Percentiles rank a stretch among this genome's conserved stretches.
phyloP scores from a whole-genome alignment of 306 rosid species.

The Carpinus viminea region DNA sequence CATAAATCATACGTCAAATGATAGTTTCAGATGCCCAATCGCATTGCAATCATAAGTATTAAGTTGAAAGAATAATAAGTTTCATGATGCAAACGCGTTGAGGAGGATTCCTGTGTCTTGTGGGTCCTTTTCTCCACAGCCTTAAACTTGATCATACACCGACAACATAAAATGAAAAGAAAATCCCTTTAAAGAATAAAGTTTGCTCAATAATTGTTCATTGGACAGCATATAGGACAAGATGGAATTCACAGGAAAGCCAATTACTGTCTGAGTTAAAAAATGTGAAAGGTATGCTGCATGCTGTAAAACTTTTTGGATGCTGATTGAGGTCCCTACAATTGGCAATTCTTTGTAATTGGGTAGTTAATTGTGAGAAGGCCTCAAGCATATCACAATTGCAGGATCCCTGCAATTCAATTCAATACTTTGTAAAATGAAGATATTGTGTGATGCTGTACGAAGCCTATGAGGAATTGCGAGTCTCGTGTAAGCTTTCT shows the following conservation, averaged over 20 bases:
- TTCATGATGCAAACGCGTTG: neutral
- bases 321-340: too few relatives aligned
- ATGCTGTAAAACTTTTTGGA: neutral
- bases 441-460: too few relatives aligned
- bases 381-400: too few relatives aligned
- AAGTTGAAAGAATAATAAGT: neutral
- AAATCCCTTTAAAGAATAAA: neutral
- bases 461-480: too few relatives aligned
- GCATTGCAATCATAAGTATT: neutral
- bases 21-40: neutral
- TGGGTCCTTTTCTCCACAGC: slow-evolving; percentile 17
- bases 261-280: neutral
- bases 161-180: neutral
- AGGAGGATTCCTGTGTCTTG: neutral
- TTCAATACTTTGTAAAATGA: too few relatives aligned
- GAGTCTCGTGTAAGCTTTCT: too few relatives aligned
- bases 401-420: too few relatives aligned
- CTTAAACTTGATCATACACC: neutral
- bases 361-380: too few relatives aligned
- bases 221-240: neutral
- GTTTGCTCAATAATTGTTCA: slow-evolving; percentile 1
- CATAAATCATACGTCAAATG: neutral
- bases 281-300: neutral
- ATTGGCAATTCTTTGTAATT: too few relatives aligned
- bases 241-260: neutral